Conservation (phyloP, 1,139 yeast species). For the Taiozyma sp. region DNA sequence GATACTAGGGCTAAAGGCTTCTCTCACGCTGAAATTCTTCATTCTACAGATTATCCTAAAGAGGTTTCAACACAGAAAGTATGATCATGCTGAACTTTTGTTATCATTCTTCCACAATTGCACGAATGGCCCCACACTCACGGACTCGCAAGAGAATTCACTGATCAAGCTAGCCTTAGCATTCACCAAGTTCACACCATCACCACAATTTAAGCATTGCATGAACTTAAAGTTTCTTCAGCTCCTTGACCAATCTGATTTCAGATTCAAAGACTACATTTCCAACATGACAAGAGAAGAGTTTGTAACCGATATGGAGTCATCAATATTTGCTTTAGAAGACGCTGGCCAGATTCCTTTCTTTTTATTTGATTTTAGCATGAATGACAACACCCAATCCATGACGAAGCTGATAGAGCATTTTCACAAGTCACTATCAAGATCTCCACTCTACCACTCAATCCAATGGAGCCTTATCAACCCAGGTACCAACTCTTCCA, state of each 20-base stretch:
- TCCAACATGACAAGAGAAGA: constrained; percentile 10
- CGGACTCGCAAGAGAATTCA: constrained; percentile 10
- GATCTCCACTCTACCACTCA: not conserved
- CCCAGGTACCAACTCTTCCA: constrained; percentile 5
- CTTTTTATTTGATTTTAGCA: constrained; percentile 11
- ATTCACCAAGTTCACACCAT: constrained; percentile 13
- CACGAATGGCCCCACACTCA: not conserved
- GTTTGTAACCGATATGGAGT: constrained; percentile 9
- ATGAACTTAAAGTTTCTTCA: constrained; percentile 18
- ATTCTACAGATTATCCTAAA: constrained; percentile 17
- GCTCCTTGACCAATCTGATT: constrained; percentile 10
- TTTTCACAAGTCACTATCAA: not conserved
- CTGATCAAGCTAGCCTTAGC: constrained; percentile 17
- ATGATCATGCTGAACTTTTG: not conserved
- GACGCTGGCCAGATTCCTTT: constrained; percentile 9
- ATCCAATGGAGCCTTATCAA: constrained; percentile 16
- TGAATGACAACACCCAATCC: constrained; percentile 6
- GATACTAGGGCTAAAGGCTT: not conserved
- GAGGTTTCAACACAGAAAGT: constrained; percentile 13
- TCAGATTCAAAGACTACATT: constrained; percentile 14
- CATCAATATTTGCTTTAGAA: constrained; percentile 1
- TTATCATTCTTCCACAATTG: not conserved
- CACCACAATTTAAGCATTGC: constrained; percentile 14
- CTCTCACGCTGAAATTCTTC: constrained; percentile 13
- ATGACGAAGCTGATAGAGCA: constrained; percentile 2